These are phyloP conservation scores for Talaromyces adpressus DNA, from an alignment of 495 filamentous ascomycete species.

Conservation along the genomic window DNA sequence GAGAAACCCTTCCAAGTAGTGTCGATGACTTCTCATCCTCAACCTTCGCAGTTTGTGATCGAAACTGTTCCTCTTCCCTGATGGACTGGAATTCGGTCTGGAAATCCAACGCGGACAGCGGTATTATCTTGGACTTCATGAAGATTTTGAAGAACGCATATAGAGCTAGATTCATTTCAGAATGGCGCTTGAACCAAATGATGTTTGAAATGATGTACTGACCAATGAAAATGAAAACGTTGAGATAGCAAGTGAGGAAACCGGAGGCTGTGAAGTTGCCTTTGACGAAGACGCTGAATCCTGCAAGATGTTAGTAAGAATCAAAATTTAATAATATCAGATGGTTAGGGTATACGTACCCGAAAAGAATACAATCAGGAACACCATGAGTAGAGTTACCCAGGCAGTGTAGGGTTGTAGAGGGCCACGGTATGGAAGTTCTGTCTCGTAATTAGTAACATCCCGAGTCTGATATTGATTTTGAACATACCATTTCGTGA, in stretches of 20 bases:
- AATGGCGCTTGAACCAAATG: background rate
- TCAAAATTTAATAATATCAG: too few relatives aligned
- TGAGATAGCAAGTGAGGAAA: constrained; percentile 58
- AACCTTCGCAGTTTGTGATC: background rate
- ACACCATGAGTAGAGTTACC: constrained; percentile 56
- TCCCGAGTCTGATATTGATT: background rate
- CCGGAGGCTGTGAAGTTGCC: constrained; percentile 42
- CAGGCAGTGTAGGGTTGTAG: constrained; percentile 52
- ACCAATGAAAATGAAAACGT: constrained; percentile 52
- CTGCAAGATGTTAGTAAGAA: background rate
- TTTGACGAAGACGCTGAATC: constrained; percentile 4
- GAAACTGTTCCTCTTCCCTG: background rate
- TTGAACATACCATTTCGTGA: constrained; percentile 30
- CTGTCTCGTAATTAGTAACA: background rate
- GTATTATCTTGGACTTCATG: constrained; percentile 20
- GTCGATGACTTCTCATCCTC: background rate
- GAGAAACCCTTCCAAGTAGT: background rate
- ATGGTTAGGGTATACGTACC: constrained; percentile 55
- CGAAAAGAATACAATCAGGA: constrained; percentile 58
- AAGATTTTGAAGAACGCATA: constrained; percentile 54
- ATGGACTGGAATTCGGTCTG: background rate
- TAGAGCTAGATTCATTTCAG: background rate
- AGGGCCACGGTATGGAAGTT: constrained; percentile 22
- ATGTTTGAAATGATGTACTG: constrained; percentile 12
- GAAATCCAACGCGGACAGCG: constrained; percentile 1